Conservation (phyloP, 1,139 yeast genomes). For the Torulaspora globosa region DNA sequence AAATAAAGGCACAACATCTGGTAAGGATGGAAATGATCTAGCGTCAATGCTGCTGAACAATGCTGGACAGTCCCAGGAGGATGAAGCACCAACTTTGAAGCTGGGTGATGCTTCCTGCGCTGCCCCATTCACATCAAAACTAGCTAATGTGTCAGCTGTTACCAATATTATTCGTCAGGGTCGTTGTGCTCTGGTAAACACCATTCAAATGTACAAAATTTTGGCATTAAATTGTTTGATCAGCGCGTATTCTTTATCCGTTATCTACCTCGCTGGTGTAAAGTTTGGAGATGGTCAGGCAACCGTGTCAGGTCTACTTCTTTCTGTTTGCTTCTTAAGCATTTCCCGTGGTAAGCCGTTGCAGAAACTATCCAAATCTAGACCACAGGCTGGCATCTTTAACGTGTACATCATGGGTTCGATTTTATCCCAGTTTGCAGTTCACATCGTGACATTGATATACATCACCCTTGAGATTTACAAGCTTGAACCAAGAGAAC, state of each 20-base stretch:
- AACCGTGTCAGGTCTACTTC: conserved; percentile 82
- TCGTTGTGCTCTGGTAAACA: conserved; percentile 94
- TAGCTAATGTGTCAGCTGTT: conserved; percentile 88
- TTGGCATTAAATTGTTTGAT: conserved; percentile 94
- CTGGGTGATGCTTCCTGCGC: conserved; percentile 99
- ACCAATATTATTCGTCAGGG: conserved; percentile 96
- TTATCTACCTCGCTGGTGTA: conserved; percentile 92
- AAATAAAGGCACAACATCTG: conserved; percentile 24
- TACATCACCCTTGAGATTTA: conserved; percentile 82
- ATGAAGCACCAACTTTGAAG: conserved; percentile 87
- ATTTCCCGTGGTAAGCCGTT: conserved; percentile 92
- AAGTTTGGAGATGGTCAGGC: conserved; percentile 98
- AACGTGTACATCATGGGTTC: conserved; percentile 96
- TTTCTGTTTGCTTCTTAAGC: conserved; percentile 92
- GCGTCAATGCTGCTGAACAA: conserved; percentile 74
- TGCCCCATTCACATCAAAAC: conserved; percentile 96
- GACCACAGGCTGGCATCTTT: conserved; percentile 98
- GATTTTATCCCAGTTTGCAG: conserved; percentile 90
- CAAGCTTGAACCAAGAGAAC: conserved; percentile 85
- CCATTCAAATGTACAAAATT: conserved; percentile 98
- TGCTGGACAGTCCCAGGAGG: conserved; percentile 66
- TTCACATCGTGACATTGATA: conserved; percentile 78
- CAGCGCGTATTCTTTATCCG: conserved; percentile 93
- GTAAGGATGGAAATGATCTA: conserved; percentile 48
- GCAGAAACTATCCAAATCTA: conserved; percentile 81